Base-by-base conservation (phyloP, 2,329 filamentous ascomycete species). In the Xenosphaeropsis pyriputrescens region DNA sequence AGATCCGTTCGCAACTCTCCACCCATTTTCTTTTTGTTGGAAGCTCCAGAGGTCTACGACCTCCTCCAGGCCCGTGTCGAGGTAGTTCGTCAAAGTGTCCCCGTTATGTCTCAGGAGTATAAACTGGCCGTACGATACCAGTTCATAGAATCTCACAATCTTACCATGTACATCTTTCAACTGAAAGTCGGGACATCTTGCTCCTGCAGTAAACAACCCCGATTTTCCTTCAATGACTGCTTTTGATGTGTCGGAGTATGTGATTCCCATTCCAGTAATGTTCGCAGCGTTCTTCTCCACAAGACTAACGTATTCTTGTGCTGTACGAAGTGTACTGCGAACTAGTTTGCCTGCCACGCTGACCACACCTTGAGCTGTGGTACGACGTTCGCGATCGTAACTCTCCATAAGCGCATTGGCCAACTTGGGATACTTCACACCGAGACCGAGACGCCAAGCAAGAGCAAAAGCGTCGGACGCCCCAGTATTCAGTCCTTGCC, bases 251-350 rank as follows among this genome's bases (percentile, higher is more conserved):
- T 30, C 17, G 5, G 33, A 29, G 14, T 41, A 41, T 9, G 32
- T 39, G 29, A 41, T 41, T n/a, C 40, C 40, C 40, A 41, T 41
- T 7, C 40, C 40, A 29, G 40, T 26, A 34, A 68, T 68, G 41
- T 63, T 67, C 1, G 58, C 63, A 0, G 64, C 63, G 32, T 66
- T 67, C 40, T 55, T 58, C 42, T 67, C 57, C 32, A 68, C 64
- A 0, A 63, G 62, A 18, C 56, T 55, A 2, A 68, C 63, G 34
- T 68, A 67, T 29, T 61, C 51, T 44, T 62, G 61, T 2, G 64
- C 63, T 13, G 59, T 56, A 34, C 55, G 53, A 3, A 60, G 46
- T 0, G 64, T 67, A 40, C 64, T 62, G 32, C 64, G 54, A 2
- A 67, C 64, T 12, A 68, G 48, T 5, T 56, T 50, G 1, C 64